phyloP scores from a whole-genome alignment of 306 rosid genomes.

The Alnus glutinosa region DNA sequence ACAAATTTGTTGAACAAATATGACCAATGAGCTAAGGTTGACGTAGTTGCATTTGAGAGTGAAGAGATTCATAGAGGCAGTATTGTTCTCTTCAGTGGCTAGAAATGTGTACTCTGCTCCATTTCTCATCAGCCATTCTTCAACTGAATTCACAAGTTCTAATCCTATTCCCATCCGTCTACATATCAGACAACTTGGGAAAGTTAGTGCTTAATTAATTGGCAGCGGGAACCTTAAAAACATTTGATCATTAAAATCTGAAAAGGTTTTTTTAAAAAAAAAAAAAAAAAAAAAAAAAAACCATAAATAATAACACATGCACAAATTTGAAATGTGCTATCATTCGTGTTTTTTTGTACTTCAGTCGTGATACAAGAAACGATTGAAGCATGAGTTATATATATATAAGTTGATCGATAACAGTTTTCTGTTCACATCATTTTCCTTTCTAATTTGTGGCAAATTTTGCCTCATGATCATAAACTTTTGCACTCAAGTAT shows the following conservation, averaged over 20 bases:
- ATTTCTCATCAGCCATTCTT: slow-evolving; percentile 72
- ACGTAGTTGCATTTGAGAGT: slow-evolving; percentile 60
- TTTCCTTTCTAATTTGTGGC: neutral
- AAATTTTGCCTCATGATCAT: neutral
- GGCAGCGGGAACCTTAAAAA: neutral
- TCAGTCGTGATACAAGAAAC: neutral
- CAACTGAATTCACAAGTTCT: slow-evolving; percentile 59
- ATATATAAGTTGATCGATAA: neutral
- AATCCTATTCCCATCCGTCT: slow-evolving; percentile 58
- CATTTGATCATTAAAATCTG: too few relatives aligned
- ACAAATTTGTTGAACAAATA: slow-evolving; percentile 50
- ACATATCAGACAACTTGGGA: neutral
- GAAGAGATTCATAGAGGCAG: slow-evolving; percentile 61
- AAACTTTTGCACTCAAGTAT: too few relatives aligned
- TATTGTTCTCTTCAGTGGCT: slow-evolving; percentile 63
- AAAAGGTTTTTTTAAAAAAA: too few relatives aligned
- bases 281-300: too few relatives aligned
- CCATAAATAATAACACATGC: too few relatives aligned
- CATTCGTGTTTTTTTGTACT: too few relatives aligned
- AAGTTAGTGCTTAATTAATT: neutral
- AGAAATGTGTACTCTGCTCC: slow-evolving; percentile 61
- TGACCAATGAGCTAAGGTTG: slow-evolving; percentile 56
- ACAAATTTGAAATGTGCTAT: too few relatives aligned
- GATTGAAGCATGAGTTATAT: neutral
- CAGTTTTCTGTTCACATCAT: neutral